These are phyloP conservation scores for Cordyceps cateniannulata DNA, from an alignment of 2,329 filamentous ascomycete species.

Conservation along the genomic window DNA sequence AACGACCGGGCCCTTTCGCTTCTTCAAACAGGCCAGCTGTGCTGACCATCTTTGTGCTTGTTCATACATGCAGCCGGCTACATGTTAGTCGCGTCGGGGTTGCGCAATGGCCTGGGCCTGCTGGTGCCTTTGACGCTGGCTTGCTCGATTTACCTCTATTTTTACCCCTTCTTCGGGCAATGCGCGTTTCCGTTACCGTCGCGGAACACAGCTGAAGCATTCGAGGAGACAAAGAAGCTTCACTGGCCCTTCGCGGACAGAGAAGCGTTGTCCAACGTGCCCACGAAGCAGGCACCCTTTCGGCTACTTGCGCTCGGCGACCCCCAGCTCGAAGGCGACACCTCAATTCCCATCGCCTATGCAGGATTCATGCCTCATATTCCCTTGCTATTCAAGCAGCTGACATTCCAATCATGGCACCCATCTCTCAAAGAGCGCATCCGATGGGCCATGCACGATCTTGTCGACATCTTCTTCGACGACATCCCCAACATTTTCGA, in stretches of 20 bases:
- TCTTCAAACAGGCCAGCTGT: slow-evolving; percentile 6
- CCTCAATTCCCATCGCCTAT: slow-evolving; percentile 61
- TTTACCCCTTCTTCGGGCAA: slow-evolving; percentile 73
- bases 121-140: slow-evolving; percentile 57
- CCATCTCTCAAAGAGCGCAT: slow-evolving; percentile 45
- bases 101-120: slow-evolving; percentile 51
- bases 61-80: slow-evolving; percentile 32
- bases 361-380: slow-evolving; percentile 49
- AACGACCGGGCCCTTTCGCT: background rate
- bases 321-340: slow-evolving; percentile 89
- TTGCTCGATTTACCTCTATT: slow-evolving; percentile 73
- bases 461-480: slow-evolving; percentile 54
- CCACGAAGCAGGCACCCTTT: slow-evolving; percentile 58
- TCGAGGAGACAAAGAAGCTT: slow-evolving; percentile 31
- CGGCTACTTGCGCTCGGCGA: slow-evolving; percentile 83
- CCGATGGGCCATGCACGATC: slow-evolving; percentile 48
- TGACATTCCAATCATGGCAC: slow-evolving; percentile 40
- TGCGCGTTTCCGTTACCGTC: slow-evolving; percentile 69
- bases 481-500: slow-evolving; percentile 64
- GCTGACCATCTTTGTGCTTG: background rate
- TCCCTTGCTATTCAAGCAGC: slow-evolving; percentile 38
- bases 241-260: slow-evolving; percentile 33
- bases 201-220: slow-evolving; percentile 26
- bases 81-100: slow-evolving; percentile 47
- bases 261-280: slow-evolving; percentile 17